Conservation (phyloP, 352 stramenopile species). For the Blastocystis sp. region DNA sequence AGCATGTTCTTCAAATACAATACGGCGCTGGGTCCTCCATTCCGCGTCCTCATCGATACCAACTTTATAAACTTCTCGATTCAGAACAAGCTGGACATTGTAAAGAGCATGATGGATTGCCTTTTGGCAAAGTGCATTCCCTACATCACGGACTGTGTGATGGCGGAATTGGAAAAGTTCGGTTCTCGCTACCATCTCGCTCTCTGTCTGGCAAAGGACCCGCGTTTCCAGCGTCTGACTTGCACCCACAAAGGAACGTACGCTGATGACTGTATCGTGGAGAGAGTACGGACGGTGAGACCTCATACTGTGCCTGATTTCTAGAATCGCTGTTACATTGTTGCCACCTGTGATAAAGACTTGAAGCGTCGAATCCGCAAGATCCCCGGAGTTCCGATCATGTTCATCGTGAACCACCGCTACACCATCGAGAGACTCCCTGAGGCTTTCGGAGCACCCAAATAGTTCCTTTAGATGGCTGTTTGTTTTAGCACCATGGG, state of each 20-base stretch:
- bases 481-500: too few relatives aligned
- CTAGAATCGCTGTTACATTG: constrained; percentile 90
- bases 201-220: constrained; percentile 85
- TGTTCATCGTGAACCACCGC: constrained; percentile 97
- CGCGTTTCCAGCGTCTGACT: constrained; percentile 85
- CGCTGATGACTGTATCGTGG: constrained; percentile 95
- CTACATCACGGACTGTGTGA: constrained; percentile 97
- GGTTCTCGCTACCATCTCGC: constrained; percentile 88
- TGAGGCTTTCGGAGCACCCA: constrained; percentile 80
- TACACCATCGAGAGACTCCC: constrained; percentile 98
- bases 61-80: constrained; percentile 99
- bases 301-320: neutral
- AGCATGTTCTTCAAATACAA: constrained; percentile 99
- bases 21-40: constrained; percentile 87
- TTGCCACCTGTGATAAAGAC: constrained; percentile 98
- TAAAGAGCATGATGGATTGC: constrained; percentile 99
- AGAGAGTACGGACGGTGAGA: constrained; percentile 59
- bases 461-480: constrained; percentile 57
- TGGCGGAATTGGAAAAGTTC: constrained; percentile 97
- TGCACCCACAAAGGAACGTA: constrained; percentile 96
- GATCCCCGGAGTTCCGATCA: constrained; percentile 96
- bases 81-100: constrained; percentile 94
- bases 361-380: constrained; percentile 94
- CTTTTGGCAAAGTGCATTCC: constrained; percentile 93
- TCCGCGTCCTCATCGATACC: constrained; percentile 96